phyloP scores from a whole-genome alignment of 192 early-diverging fungal genomes.

The Borealophlyctis nickersoniae region DNA sequence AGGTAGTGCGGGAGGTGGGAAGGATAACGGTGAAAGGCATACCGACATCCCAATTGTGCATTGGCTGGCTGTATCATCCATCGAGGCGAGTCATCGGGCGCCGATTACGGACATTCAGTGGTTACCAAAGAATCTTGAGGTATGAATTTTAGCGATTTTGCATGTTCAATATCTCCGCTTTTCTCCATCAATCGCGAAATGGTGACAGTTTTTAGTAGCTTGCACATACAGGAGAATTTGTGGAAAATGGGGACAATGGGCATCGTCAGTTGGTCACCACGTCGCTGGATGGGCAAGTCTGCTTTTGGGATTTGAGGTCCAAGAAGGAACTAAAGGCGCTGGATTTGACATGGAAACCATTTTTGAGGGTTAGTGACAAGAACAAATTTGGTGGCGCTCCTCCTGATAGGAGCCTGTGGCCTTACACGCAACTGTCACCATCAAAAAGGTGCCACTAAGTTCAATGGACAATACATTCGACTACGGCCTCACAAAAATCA shows the following conservation, averaged over 20 bases:
- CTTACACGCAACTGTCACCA: too few relatives aligned
- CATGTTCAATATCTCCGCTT: too few relatives aligned
- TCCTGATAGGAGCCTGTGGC: not conserved
- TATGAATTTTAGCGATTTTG: slow-evolving; percentile 22
- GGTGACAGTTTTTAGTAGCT: too few relatives aligned
- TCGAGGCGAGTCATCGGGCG: slow-evolving; percentile 51
- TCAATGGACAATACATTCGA: slow-evolving; percentile 63
- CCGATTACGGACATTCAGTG: slow-evolving; percentile 52
- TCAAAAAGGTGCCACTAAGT: slow-evolving; percentile 46
- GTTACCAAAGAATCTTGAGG: slow-evolving; percentile 53
- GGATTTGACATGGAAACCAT: slow-evolving; percentile 59
- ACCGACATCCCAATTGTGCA: slow-evolving; percentile 38
- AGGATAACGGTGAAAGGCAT: slow-evolving; percentile 22
- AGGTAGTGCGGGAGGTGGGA: slow-evolving; percentile 17
- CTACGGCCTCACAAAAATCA: slow-evolving; percentile 55
- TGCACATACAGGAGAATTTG: slow-evolving; percentile 38
- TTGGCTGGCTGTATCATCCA: slow-evolving; percentile 51
- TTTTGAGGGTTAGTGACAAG: slow-evolving; percentile 37
- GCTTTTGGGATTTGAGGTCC: slow-evolving; percentile 57
- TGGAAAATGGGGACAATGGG: slow-evolving; percentile 45
- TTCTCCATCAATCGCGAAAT: too few relatives aligned
- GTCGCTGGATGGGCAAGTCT: slow-evolving; percentile 54
- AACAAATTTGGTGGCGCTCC: not conserved
- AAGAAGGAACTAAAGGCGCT: slow-evolving; percentile 56
- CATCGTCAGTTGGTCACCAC: slow-evolving; percentile 52